These are phyloP conservation scores for Hippophae rhamnoides DNA, from an alignment of 306 rosid species.

Conservation along the genomic window DNA sequence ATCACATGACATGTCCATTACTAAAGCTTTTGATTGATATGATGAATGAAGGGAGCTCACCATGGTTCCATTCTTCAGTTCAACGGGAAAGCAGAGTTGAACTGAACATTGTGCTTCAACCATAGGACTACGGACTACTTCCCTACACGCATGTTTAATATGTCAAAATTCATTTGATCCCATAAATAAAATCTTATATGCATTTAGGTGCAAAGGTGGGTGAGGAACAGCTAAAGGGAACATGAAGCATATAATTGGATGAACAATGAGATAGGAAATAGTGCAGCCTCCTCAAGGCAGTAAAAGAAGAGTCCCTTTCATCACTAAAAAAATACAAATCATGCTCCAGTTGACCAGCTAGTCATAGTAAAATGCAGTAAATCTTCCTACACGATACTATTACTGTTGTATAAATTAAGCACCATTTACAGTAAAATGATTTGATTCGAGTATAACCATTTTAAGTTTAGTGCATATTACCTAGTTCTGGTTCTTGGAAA, in stretches of 20 bases:
- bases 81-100: constrained; percentile 85
- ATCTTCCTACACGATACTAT: not conserved
- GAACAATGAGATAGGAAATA: constrained; percentile 8
- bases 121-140: constrained; percentile 86
- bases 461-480: constrained; percentile 30
- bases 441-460: not conserved
- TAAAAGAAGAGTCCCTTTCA: not conserved
- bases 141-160: constrained; percentile 46
- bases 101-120: constrained; percentile 95
- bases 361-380: not conserved
- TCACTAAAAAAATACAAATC: not conserved
- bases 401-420: constrained; percentile 2
- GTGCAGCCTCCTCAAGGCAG: constrained; percentile 14
- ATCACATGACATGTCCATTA: constrained; percentile 9
- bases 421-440: not conserved
- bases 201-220: constrained; percentile 1
- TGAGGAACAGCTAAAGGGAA: not conserved
- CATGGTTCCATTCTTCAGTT: constrained; percentile 78
- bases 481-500: constrained; percentile 55
- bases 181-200: constrained; percentile 4
- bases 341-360: not conserved
- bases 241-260: not conserved
- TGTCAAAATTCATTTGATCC: constrained; percentile 26
- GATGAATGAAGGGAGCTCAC: constrained; percentile 27
- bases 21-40: constrained; percentile 12